Evolutionary conservation across 768 basidiomycete species (phyloP).

Genomic region (Mycena galopus): DNA sequence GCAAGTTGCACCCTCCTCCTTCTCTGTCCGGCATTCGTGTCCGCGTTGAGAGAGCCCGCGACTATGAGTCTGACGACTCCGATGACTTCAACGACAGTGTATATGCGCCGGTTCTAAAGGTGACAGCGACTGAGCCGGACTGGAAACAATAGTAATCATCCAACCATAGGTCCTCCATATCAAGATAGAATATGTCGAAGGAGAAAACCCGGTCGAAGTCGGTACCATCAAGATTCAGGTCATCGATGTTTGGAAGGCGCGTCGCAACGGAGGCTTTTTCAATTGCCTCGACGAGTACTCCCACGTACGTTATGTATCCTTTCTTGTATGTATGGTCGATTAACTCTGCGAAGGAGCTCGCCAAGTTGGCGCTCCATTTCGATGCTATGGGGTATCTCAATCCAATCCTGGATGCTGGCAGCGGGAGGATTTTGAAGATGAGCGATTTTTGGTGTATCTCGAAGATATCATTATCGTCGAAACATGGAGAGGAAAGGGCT

Average conservation of each 20-base stretch:
- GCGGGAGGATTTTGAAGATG: not conserved
- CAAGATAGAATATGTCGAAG: not conserved
- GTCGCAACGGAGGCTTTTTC: constrained; percentile 17
- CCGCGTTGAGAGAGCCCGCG: not conserved
- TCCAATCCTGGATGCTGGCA: constrained; percentile 20
- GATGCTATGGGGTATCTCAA: not conserved
- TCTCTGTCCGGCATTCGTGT: not conserved
- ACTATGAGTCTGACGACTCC: not conserved
- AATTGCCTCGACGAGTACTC: constrained; percentile 22
- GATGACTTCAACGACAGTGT: not conserved
- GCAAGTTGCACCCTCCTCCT: not conserved
- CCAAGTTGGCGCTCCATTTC: constrained; percentile 10
- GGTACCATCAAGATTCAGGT: constrained; percentile 8
- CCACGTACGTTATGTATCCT: not conserved
- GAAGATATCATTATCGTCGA: not conserved
- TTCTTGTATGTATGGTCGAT: not conserved
- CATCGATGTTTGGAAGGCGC: constrained; percentile 9
- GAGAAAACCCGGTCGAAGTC: not conserved
- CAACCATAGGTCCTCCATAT: not conserved
- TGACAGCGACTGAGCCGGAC: not conserved
- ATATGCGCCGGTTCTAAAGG: constrained; percentile 5
- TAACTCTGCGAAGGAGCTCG: constrained; percentile 18
- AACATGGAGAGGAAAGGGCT: constrained; percentile 16
- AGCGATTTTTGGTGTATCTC: constrained; percentile 2
- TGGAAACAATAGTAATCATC: not conserved